A percentile compares a stretch with the other conserved stretches of the same genome.
These are phyloP conservation scores for Aureobasidium sp. DNA, from an alignment of 2,329 filamentous ascomycete species.

Conservation along the genomic window DNA sequence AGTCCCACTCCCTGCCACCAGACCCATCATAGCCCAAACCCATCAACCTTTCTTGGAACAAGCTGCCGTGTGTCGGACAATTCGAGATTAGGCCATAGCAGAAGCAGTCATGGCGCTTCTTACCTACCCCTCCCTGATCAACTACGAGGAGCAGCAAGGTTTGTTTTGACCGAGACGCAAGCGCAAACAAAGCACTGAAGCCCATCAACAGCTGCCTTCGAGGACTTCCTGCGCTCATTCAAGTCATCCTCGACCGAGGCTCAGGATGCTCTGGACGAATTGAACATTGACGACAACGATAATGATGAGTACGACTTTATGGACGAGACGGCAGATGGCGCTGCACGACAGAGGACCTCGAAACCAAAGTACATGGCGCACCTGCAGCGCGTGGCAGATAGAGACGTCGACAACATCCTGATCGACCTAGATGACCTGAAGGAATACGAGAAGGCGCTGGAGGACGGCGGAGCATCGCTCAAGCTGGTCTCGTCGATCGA, in stretches of 20 bases:
- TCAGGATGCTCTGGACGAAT: constrained; percentile 72
- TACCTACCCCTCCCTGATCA: constrained; percentile 68
- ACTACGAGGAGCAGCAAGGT: constrained; percentile 85
- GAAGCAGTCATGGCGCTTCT: constrained; percentile 69
- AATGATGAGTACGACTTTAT: constrained; percentile 89
- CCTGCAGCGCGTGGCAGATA: constrained; percentile 80
- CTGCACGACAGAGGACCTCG: constrained; percentile 44
- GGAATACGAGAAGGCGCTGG: constrained; percentile 68
- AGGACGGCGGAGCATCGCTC: constrained; percentile 50
- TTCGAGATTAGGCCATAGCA: neutral
- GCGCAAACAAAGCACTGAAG: constrained; percentile 28
- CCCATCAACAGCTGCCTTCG: constrained; percentile 59
- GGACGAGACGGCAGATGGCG: constrained; percentile 58
- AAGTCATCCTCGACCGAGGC: constrained; percentile 71
- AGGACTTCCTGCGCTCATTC: constrained; percentile 81
- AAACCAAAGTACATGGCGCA: constrained; percentile 81
- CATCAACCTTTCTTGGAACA: constrained; percentile 1
- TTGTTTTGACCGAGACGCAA: constrained; percentile 30
- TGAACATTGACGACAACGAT: constrained; percentile 82
- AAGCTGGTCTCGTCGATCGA: constrained; percentile 79
- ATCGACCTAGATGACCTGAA: constrained; percentile 87
- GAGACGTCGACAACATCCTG: constrained; percentile 66
- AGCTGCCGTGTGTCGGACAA: constrained; percentile 5
- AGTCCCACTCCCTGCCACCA: constrained; percentile 10
- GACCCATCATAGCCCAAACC: neutral